Evolutionary conservation across 441 rosid species (phyloP), one percentile per base, ranked within the genome.

Genomic region (Eugenia klotzschiana): DNA sequence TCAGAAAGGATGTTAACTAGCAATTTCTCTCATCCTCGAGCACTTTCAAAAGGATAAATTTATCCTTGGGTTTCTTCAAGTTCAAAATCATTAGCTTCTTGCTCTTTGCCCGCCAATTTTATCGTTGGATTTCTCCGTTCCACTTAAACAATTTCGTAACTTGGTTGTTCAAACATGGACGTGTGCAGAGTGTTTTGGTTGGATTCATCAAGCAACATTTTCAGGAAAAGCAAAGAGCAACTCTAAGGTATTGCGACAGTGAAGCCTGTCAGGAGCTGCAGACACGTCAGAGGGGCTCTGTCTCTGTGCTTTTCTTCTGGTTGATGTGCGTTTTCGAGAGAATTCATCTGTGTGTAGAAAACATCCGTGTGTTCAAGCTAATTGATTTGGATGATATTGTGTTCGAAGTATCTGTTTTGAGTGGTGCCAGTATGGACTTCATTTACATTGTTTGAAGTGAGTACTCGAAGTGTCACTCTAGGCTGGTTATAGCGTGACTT

Each of bases 181-280:
- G 3, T 57, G 4, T 25, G 8, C 18, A 0, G 0, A 13, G 0
- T 26, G 27, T 57, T 57, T 3, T 1, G 2, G 22, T 18, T 13
- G 27, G 33, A 55, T 56, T 25, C 60, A n/a, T 25, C 60, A 4
- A 55, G 60, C 16, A 11, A 55, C 8, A 56, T 56, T 5, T 51
- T 51, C 7, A 18, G 54, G 54, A 15, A 51, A 51, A 51, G 54
- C 22, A 51, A 51, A 18, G 23, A 57, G 18, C 33, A 57, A 26
- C 64, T 13, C 33, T 25, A 12, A 25, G 64, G 8, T 56, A 56
- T 56, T 56, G 43, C 43, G 9, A 41, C 43, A 41, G 9, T 41
- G 43, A 41, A 7, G 43, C 43, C 43, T 8, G 43, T 41, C 43
- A 41, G 43, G 43, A 8, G 43, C 43, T 41, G 43, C 9, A 41